Conservation (phyloP, 1,284 basidiomycete genomes). For the Boletus calvinii region DNA sequence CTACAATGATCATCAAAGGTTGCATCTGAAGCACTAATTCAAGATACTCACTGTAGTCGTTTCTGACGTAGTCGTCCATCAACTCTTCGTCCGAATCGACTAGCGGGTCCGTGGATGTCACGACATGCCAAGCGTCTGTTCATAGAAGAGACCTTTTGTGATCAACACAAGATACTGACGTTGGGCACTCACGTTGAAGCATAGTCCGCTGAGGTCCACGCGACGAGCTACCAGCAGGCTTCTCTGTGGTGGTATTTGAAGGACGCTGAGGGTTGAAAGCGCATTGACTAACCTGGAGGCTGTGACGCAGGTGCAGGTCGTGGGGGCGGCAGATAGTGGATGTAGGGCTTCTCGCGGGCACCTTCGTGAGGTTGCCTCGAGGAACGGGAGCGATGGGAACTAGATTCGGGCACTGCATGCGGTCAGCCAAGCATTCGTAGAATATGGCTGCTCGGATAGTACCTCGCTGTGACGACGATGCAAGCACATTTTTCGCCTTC, state of each 20-base stretch:
- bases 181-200: conserved; percentile 33
- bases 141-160: neutral
- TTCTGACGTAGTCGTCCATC: conserved; percentile 56
- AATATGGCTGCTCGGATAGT: conserved; percentile 1
- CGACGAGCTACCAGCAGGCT: conserved; percentile 12
- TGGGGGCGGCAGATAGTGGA: conserved; percentile 37
- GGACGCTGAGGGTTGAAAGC: neutral
- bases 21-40: neutral
- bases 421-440: conserved; percentile 11
- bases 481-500: conserved; percentile 38
- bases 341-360: conserved; percentile 40
- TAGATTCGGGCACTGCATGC: conserved; percentile 23
- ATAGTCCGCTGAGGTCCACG: conserved; percentile 36
- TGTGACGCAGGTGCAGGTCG: conserved; percentile 21
- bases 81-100: conserved; percentile 71
- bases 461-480: conserved; percentile 30
- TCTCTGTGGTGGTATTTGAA: conserved; percentile 23
- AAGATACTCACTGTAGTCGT: conserved; percentile 58
- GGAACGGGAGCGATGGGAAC: conserved; percentile 29
- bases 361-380: conserved; percentile 27
- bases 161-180: neutral
- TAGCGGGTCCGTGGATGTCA: conserved; percentile 60
- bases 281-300: conserved; percentile 21
- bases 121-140: conserved; percentile 69
- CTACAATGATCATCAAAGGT: conserved; percentile 31